Evolutionary conservation across 1,284 basidiomycete genomes (phyloP).

Genomic region (Trametes pubescens): DNA sequence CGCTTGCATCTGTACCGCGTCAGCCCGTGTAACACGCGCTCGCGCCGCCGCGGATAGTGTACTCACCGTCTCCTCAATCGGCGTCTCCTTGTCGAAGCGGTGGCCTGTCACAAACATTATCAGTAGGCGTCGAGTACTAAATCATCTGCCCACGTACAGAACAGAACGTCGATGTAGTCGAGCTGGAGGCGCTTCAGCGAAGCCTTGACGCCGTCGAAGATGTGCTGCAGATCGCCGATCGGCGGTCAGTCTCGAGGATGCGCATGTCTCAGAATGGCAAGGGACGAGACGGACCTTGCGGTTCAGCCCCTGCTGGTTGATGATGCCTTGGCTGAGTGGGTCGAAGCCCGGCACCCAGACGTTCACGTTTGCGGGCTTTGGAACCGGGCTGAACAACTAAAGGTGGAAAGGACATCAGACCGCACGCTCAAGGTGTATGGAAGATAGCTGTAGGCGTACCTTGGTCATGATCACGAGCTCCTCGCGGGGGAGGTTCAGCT

Average conservation of each 20-base stretch:
- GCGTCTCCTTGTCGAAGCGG: conserved; percentile 55
- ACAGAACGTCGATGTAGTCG: conserved; percentile 76
- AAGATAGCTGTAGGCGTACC: conserved; percentile 41
- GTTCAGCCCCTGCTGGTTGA: conserved; percentile 46
- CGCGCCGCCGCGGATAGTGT: not conserved
- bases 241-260: not conserved
- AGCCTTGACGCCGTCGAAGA: conserved; percentile 76
- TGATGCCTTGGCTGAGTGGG: conserved; percentile 33
- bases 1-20: conserved; percentile 42
- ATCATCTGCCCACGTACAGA: conserved; percentile 48
- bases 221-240: conserved; percentile 52
- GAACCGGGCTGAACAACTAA: conserved; percentile 21
- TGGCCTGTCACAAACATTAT: conserved; percentile 36
- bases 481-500: conserved; percentile 75
- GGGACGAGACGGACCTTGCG: conserved; percentile 37
- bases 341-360: conserved; percentile 1
- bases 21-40: not conserved
- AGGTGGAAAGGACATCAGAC: not conserved
- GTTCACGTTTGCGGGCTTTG: conserved; percentile 45
- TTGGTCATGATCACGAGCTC: conserved; percentile 85
- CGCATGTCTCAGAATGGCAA: not conserved
- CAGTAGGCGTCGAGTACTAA: not conserved
- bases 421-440: not conserved
- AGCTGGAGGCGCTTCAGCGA: conserved; percentile 72
- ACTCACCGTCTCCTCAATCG: conserved; percentile 45